Evolutionary conservation across 2,329 filamentous ascomycete species (phyloP).

Genomic region (Penicillium frequentans): DNA sequence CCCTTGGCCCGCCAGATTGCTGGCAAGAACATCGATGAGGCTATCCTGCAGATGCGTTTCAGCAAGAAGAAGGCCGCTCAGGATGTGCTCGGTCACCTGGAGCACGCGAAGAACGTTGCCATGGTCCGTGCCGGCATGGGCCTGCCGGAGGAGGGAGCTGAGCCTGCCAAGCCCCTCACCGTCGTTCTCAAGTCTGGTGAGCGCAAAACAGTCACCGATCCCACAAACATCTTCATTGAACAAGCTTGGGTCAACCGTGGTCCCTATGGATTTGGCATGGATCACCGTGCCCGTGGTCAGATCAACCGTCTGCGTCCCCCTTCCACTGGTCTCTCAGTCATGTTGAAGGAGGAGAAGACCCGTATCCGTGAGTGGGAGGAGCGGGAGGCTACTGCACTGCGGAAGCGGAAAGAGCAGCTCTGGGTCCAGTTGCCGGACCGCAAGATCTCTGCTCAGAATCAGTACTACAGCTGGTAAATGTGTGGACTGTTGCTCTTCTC

Average conservation of each 20-base stretch:
- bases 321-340: constrained; percentile 71
- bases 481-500: constrained; percentile 4
- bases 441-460: constrained; percentile 77
- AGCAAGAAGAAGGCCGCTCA: constrained; percentile 88
- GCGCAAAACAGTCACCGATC: constrained; percentile 68
- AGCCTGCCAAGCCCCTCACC: constrained; percentile 48
- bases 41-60: constrained; percentile 91
- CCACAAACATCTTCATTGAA: constrained; percentile 82
- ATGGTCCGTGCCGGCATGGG: constrained; percentile 84
- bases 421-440: constrained; percentile 89
- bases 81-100: constrained; percentile 76
- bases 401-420: constrained; percentile 70
- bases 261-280: constrained; percentile 58
- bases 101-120: constrained; percentile 78
- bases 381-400: constrained; percentile 72
- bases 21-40: constrained; percentile 92
- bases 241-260: constrained; percentile 91
- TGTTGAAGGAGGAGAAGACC: constrained; percentile 93
- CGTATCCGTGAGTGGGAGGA: constrained; percentile 78
- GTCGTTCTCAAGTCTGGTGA: constrained; percentile 75
- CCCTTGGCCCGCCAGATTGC: constrained; percentile 83
- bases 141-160: constrained; percentile 45
- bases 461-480: constrained; percentile 85
- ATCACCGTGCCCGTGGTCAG: constrained; percentile 74
- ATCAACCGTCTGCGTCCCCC: constrained; percentile 69